These are phyloP conservation scores for Xylaria sp. DNA, from an alignment of 2,329 filamentous ascomycete genomes.

Conservation along the genomic window DNA sequence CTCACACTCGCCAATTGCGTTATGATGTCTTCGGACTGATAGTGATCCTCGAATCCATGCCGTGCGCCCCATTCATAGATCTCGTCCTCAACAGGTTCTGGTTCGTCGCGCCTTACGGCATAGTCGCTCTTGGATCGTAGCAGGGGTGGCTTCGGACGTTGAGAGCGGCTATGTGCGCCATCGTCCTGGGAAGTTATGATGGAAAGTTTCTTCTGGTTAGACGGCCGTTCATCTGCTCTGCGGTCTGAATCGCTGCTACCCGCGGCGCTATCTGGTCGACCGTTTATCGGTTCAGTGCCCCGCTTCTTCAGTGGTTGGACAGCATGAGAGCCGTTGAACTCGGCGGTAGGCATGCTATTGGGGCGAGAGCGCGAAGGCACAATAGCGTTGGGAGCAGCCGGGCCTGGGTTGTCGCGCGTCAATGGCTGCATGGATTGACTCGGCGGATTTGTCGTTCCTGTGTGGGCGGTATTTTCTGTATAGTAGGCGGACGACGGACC, in stretches of 20 bases:
- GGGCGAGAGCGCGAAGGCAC: slow-evolving; percentile 42
- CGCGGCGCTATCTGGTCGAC: slow-evolving; percentile 37
- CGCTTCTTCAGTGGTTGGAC: slow-evolving; percentile 18
- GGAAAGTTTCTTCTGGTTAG: slow-evolving; percentile 50
- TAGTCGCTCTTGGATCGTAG: slow-evolving; percentile 68
- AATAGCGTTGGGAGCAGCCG: slow-evolving; percentile 10
- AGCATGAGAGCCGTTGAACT: slow-evolving; percentile 27
- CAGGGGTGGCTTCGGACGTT: slow-evolving; percentile 61
- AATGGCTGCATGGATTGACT: slow-evolving; percentile 17
- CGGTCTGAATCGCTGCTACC: slow-evolving; percentile 47
- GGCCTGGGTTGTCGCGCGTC: slow-evolving; percentile 26
- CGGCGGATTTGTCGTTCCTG: slow-evolving; percentile 13
- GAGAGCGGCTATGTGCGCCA: slow-evolving; percentile 50
- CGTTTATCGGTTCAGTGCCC: slow-evolving; percentile 33
- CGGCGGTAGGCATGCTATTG: slow-evolving; percentile 27
- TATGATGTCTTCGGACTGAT: slow-evolving; percentile 89
- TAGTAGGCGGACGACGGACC: background rate
- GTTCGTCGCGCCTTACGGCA: slow-evolving; percentile 54
- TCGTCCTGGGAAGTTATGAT: slow-evolving; percentile 46
- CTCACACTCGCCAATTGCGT: slow-evolving; percentile 82
- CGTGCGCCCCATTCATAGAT: slow-evolving; percentile 68
- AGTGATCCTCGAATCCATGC: slow-evolving; percentile 93
- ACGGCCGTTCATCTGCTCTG: slow-evolving; percentile 59
- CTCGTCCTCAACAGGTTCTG: slow-evolving; percentile 57
- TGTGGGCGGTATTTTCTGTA: slow-evolving; percentile 24